Percentiles rank a stretch among this genome's conserved stretches.
Evolutionary conservation across 306 rosid genomes (phyloP).

Genomic region (Herpetospermum pedunculosum): DNA sequence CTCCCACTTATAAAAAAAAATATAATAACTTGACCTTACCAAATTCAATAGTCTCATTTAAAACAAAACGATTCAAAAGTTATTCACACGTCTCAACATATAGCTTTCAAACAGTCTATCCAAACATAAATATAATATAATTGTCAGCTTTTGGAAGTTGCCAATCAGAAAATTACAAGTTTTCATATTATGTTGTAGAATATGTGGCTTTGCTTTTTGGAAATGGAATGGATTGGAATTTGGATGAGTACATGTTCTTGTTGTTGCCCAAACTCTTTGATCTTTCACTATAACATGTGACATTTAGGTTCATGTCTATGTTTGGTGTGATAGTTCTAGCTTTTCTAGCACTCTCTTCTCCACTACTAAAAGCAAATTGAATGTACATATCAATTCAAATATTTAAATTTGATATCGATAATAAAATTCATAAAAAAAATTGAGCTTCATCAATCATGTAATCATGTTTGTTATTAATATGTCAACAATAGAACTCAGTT

Average conservation of each 20-base stretch:
- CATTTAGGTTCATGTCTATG: slow-evolving; percentile 3
- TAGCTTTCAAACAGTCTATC: too few relatives aligned
- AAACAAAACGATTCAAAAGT: background rate
- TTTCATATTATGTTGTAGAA: background rate
- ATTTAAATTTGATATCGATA: background rate
- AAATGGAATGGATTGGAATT: background rate
- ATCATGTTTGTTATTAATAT: too few relatives aligned
- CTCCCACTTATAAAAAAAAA: too few relatives aligned
- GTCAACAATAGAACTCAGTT: too few relatives aligned
- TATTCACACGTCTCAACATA: background rate
- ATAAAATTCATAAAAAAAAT: background rate
- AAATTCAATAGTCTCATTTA: background rate
- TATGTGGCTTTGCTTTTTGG: background rate
- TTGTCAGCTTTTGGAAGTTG: background rate
- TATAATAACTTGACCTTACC: background rate
- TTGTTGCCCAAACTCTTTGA: background rate
- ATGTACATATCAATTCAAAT: background rate
- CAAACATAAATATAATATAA: too few relatives aligned
- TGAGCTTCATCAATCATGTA: too few relatives aligned
- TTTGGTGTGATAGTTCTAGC: too few relatives aligned
- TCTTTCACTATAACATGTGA: background rate
- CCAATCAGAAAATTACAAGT: background rate
- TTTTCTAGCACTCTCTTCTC: background rate
- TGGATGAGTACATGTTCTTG: background rate
- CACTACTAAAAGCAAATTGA: background rate